A percentile compares a stretch with the other conserved stretches of the same genome.
Evolutionary conservation across 768 basidiomycete species (phyloP).

Genomic region (Mycena maculata): DNA sequence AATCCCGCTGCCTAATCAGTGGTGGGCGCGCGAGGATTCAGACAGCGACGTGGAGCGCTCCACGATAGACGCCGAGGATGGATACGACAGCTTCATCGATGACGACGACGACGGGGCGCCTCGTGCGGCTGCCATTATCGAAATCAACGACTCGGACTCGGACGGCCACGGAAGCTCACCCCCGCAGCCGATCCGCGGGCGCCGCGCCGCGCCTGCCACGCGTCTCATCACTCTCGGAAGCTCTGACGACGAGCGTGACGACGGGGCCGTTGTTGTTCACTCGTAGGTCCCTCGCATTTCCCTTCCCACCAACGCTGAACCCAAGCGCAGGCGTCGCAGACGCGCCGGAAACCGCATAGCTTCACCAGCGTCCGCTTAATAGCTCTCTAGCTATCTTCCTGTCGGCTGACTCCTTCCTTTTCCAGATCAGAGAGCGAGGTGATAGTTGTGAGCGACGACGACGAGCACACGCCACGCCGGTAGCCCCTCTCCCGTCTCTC

Average conservation of each 20-base stretch:
- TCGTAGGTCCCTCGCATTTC: slow-evolving; percentile 1
- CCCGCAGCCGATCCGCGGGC: background rate
- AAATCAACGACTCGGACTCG: slow-evolving; percentile 27
- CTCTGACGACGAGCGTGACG: slow-evolving; percentile 26
- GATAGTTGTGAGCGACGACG: slow-evolving; percentile 22
- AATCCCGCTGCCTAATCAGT: slow-evolving; percentile 31
- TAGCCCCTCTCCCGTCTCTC: background rate
- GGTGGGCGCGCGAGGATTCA: too few relatives aligned
- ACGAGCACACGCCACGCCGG: background rate
- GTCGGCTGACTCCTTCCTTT: background rate
- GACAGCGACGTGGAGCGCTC: slow-evolving; percentile 24
- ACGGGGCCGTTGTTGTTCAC: background rate
- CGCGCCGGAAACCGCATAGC: slow-evolving; percentile 2
- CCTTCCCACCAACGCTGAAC: background rate
- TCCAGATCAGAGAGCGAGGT: background rate
- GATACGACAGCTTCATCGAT: slow-evolving; percentile 70
- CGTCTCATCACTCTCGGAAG: slow-evolving; percentile 4
- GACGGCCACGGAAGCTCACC: background rate
- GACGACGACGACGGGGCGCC: slow-evolving; percentile 48
- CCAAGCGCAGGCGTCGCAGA: background rate
- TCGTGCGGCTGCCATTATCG: slow-evolving; percentile 26
- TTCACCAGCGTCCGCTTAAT: background rate
- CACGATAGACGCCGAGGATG: slow-evolving; percentile 50
- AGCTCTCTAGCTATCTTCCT: background rate
- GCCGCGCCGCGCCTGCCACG: background rate